Percentiles rank a stretch among this genome's conserved stretches.
Conservation (phyloP, 225 moss, liverwort and hornwort genomes). For the Asterella californica region DNA sequence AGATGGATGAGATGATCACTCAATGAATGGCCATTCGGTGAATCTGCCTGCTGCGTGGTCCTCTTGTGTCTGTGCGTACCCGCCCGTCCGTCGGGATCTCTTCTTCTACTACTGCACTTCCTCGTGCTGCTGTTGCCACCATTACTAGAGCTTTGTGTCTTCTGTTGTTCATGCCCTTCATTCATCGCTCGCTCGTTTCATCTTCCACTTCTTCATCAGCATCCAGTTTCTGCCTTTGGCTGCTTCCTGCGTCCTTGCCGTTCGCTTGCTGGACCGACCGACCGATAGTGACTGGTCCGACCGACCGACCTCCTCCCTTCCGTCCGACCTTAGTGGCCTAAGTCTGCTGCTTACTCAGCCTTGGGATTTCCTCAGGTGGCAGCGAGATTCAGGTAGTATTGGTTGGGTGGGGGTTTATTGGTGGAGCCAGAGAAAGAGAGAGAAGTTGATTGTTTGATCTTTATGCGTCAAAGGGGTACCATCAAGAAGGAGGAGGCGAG, state of each 20-base stretch:
- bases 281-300: not conserved
- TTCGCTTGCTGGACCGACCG: not conserved
- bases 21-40: constrained; percentile 2
- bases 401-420: not conserved
- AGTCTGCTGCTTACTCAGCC: not conserved
- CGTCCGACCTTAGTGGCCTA: not conserved
- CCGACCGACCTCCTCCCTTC: not conserved
- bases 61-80: not conserved
- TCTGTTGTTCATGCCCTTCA: too few relatives aligned
- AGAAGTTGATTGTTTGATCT: not conserved
- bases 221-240: not conserved
- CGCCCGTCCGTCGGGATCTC: constrained; percentile 3
- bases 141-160: not conserved
- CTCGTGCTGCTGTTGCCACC: not conserved
- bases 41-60: not conserved
- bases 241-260: not conserved
- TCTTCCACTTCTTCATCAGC: not conserved
- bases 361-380: not conserved
- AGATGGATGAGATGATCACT: not conserved
- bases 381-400: not conserved
- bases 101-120: not conserved
- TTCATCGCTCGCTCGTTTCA: not conserved
- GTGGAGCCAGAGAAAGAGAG: not conserved
- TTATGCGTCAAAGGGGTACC: not conserved
- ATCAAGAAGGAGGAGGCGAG: not conserved